These are phyloP conservation scores for Eucalyptus guilfoylei DNA, from an alignment of 345 rosid genomes.

Conservation along the genomic window DNA sequence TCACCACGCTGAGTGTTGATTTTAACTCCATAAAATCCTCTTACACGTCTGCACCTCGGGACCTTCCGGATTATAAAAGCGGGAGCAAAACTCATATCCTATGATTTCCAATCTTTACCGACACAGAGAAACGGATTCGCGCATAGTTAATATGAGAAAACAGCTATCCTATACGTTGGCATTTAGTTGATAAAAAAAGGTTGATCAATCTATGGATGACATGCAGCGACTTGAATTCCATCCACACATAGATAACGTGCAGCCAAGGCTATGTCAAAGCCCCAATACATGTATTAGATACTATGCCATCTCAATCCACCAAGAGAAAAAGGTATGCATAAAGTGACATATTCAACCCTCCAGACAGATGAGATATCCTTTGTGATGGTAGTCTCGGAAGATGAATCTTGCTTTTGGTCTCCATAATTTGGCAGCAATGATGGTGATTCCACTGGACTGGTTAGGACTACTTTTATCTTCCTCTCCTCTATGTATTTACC, in stretches of 20 bases:
- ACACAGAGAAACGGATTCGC: rapidly evolving
- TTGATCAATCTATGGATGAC: neutral
- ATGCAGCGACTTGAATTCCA: neutral
- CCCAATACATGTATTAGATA: neutral
- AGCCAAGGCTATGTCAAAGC: neutral
- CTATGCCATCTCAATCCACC: neutral
- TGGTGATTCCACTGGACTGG: constrained; percentile 18
- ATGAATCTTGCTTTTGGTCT: constrained; percentile 16
- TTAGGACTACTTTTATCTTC: constrained; percentile 30
- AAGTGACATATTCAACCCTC: too few relatives aligned
- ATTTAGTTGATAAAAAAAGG: neutral
- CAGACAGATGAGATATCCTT: neutral
- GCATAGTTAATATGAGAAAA: neutral
- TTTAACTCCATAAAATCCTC: neutral
- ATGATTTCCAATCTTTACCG: neutral
- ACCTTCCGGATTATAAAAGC: neutral
- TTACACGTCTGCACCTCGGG: neutral
- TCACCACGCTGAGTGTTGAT: constrained; percentile 8
- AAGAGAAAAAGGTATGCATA: constrained; percentile 7
- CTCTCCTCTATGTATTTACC: constrained; percentile 25
- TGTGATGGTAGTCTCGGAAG: neutral
- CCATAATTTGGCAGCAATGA: constrained; percentile 15
- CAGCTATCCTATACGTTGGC: neutral
- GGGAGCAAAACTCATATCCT: neutral
- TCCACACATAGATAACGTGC: neutral